phyloP scores from a whole-genome alignment of 257 asterid genomes.

The Apocynum venetum region DNA sequence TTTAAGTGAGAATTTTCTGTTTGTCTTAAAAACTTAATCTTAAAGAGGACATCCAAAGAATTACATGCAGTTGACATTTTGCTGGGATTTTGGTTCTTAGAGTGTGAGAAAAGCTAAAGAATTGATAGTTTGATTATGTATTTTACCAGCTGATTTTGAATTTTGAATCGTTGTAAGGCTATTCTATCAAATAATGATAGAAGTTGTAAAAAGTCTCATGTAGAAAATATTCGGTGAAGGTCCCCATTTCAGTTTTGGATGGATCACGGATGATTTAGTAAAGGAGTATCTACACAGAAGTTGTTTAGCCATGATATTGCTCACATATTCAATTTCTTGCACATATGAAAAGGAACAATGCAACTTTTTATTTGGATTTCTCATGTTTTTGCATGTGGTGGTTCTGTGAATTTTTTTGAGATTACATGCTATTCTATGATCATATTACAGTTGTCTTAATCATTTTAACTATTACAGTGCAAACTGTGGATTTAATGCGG shows the following conservation, averaged over 20 bases:
- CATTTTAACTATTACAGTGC: conserved; percentile 35
- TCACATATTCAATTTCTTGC: not conserved
- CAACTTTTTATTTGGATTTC: not conserved
- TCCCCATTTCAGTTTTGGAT: not conserved
- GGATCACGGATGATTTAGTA: not conserved
- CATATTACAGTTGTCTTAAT: not conserved
- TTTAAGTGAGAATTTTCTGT: not conserved
- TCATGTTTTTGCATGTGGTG: not conserved
- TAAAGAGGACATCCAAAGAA: not conserved
- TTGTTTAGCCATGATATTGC: not conserved
- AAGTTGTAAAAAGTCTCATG: not conserved
- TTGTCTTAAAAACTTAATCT: not conserved
- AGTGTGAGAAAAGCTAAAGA: not conserved
- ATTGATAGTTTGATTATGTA: not conserved
- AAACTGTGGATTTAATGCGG: conserved; percentile 18
- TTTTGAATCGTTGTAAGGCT: not conserved
- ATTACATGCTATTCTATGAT: not conserved
- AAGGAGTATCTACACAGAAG: not conserved
- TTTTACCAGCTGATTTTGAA: not conserved
- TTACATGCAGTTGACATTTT: not conserved
- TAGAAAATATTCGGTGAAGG: not conserved
- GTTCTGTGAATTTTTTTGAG: not conserved
- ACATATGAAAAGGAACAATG: not conserved
- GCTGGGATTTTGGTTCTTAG: not conserved
- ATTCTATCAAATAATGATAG: not conserved